Percentiles rank a stretch among this genome's conserved stretches.
Evolutionary conservation across 495 filamentous ascomycete genomes (phyloP).

Genomic region (Talaromyces adpressus): DNA sequence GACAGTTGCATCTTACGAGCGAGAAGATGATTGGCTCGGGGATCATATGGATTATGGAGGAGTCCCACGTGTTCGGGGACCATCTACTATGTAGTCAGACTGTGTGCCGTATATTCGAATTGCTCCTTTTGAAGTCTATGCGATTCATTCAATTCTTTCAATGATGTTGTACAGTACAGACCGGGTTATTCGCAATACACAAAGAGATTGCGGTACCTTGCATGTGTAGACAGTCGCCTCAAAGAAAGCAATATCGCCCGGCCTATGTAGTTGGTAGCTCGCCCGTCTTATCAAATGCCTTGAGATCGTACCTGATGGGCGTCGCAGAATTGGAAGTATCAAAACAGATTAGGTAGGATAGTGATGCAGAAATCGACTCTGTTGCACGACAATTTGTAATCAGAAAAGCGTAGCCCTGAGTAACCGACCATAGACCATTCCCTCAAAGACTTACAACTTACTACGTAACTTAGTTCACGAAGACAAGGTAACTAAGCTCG

Average conservation of each 20-base stretch:
- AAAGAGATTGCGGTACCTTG: background rate
- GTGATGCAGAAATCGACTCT: too few relatives aligned
- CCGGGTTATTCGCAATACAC: background rate
- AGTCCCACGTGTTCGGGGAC: background rate
- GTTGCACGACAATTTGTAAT: too few relatives aligned
- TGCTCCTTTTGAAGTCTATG: too few relatives aligned
- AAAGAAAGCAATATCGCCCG: too few relatives aligned
- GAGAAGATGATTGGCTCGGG: constrained; percentile 5
- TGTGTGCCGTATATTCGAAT: too few relatives aligned
- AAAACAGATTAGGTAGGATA: too few relatives aligned
- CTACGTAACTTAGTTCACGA: too few relatives aligned
- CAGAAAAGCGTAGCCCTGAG: background rate
- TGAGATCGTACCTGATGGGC: background rate
- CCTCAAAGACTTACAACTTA: too few relatives aligned
- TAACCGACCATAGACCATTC: too few relatives aligned
- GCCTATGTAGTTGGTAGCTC: background rate
- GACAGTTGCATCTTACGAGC: background rate
- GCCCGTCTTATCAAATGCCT: background rate
- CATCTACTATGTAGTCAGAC: background rate
- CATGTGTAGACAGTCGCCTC: too few relatives aligned
- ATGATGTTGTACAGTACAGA: background rate
- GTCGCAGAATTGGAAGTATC: background rate
- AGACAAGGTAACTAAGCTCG: background rate
- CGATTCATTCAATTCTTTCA: background rate
- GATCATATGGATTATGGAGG: background rate